Base-by-base conservation (phyloP, 805 yeast genomes). In the Blastobotrys robertii region DNA sequence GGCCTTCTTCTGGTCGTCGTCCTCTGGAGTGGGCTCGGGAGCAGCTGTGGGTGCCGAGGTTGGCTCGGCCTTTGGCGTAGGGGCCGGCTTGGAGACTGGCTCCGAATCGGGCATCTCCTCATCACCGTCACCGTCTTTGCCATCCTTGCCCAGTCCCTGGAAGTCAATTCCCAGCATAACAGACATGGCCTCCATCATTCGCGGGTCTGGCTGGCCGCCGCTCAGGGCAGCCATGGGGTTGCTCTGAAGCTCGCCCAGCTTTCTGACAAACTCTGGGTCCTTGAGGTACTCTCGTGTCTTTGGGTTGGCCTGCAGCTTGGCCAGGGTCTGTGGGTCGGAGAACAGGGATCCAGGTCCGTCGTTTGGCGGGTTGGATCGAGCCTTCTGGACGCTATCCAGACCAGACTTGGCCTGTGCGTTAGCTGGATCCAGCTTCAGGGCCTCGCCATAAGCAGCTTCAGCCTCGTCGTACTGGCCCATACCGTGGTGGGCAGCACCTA, bases 401-500 rank as follows among this genome's bases (percentile, higher is more conserved):
- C 97, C 98, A 39, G 79, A 79, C 62, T 79, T 72, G 34, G 97
- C 97, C 77, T 84, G 84, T 47, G 85, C 78, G 61, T 92, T 92
- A 42, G 68, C 42, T 22, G 92, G 73, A 54, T 90, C 97, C 45
- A 87, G 63, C 57, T 81, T 83, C 51, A 90, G 66, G 6, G 95
- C 94, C 61, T 81, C 81, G 50, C 77, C 68, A 64, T 86, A 90
- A 19, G 82, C 70, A 22, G 63, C 62, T 52, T 74, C 75, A 37
- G 97, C 92, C 15, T 76, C 83, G 28, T 83, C 87, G 39, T 80
- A 72, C 47, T 84, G 74, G 12, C 86, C 86, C 47, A 83, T 68
- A n/a, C 98, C 98, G 56, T 72, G 81, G 39, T 81, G 77, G 29
- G 98, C 98, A 50, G 97, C 88, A 46, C 85, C 99, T 31, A 83